Percentiles rank a stretch among this genome's conserved stretches.
Conservation (phyloP, 1,139 yeast genomes). For the Candida buenavistaensis region DNA sequence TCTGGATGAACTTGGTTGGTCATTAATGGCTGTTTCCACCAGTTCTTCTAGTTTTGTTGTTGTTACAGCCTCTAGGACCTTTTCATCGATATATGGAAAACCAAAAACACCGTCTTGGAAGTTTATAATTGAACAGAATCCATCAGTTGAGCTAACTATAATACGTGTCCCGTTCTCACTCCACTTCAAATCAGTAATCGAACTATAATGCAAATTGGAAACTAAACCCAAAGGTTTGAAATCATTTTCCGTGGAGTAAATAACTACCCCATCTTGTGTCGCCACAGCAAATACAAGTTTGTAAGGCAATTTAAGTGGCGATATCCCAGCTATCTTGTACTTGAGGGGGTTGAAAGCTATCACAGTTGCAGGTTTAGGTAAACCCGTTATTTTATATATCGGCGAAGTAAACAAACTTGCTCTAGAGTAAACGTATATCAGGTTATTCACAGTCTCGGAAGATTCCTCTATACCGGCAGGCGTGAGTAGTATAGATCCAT, state of each 20-base stretch:
- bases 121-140: constrained; percentile 74
- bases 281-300: constrained; percentile 90
- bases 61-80: constrained; percentile 1
- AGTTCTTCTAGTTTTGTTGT: constrained; percentile 4
- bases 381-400: constrained; percentile 73
- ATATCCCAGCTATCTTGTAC: constrained; percentile 33
- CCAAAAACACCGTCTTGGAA: constrained; percentile 60
- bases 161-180: constrained; percentile 70
- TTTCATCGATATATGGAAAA: constrained; percentile 15
- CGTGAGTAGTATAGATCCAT: constrained; percentile 75
- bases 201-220: constrained; percentile 81
- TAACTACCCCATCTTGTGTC: constrained; percentile 79
- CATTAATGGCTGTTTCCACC: constrained; percentile 1
- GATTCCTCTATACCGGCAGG: constrained; percentile 67
- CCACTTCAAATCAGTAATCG: constrained; percentile 89
- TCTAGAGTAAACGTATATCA: constrained; percentile 77
- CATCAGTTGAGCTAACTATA: constrained; percentile 87
- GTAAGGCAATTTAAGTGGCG: constrained; percentile 51
- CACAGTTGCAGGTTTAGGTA: constrained; percentile 82
- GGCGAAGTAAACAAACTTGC: constrained; percentile 69
- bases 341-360: constrained; percentile 71
- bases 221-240: constrained; percentile 69
- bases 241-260: constrained; percentile 72
- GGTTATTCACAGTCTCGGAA: constrained; percentile 39
- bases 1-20: not conserved